A percentile compares a stretch with the other conserved stretches of the same genome.
These are phyloP conservation scores for Magnaporthiopsis poae DNA, from an alignment of 2,329 filamentous ascomycete species.

Conservation along the genomic window DNA sequence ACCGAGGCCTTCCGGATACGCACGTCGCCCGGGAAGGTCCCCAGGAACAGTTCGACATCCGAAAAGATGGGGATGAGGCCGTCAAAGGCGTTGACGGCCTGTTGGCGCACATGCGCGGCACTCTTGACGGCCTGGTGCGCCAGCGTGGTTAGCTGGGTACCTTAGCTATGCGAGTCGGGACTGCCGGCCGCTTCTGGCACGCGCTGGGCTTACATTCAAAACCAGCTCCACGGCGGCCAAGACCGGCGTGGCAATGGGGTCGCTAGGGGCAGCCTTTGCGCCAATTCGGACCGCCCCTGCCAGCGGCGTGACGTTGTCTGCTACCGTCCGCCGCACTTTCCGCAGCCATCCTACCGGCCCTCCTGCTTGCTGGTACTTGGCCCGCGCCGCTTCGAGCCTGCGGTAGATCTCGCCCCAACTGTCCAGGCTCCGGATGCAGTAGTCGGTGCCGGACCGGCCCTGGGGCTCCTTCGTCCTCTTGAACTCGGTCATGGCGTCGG, in stretches of 20 bases:
- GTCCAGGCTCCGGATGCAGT: background rate
- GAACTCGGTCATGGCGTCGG: background rate
- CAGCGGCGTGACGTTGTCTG: background rate
- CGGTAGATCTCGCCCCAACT: background rate
- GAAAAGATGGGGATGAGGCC: background rate
- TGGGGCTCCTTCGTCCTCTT: background rate
- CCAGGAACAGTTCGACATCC: background rate
- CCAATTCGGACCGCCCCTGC: background rate
- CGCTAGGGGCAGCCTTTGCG: background rate
- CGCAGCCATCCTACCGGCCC: background rate
- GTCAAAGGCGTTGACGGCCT: background rate
- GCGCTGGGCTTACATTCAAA: background rate
- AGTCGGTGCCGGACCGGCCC: background rate
- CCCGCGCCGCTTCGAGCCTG: background rate
- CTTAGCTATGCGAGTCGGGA: background rate
- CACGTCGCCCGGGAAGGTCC: background rate
- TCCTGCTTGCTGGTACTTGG: background rate
- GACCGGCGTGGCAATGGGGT: background rate
- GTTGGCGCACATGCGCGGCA: background rate
- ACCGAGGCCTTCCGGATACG: background rate
- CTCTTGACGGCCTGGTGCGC: background rate
- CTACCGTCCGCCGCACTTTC: background rate
- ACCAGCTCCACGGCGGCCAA: background rate
- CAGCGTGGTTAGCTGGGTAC: background rate
- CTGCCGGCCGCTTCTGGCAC: background rate